phyloP scores from a whole-genome alignment of 257 asterid species.

The Solanum appendiculatum region DNA sequence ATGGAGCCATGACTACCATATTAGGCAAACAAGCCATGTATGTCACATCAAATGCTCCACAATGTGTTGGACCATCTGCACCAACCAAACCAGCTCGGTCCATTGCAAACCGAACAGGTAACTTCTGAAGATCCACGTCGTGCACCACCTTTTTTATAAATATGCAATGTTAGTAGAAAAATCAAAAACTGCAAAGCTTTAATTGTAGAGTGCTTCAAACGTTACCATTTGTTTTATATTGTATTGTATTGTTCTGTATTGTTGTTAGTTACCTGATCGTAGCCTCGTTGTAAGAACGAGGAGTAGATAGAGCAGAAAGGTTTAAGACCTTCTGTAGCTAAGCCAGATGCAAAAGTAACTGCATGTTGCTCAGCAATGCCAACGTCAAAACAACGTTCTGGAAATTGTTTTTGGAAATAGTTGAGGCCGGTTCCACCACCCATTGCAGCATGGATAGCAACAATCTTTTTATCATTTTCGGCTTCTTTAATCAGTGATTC shows the following conservation, averaged over 20 bases:
- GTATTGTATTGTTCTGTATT: background rate
- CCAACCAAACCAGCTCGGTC: conserved; percentile 84
- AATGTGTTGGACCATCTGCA: conserved; percentile 81
- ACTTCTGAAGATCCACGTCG: conserved; percentile 73
- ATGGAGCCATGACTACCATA: conserved; percentile 87
- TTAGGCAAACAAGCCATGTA: conserved; percentile 83
- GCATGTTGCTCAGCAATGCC: conserved; percentile 93
- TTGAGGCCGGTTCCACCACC: conserved; percentile 85
- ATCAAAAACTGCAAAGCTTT: background rate
- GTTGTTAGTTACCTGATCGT: conserved; percentile 46
- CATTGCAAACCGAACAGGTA: conserved; percentile 82
- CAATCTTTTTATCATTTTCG: conserved; percentile 42
- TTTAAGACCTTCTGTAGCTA: conserved; percentile 75
- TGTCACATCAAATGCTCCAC: conserved; percentile 76
- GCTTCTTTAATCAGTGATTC: conserved; percentile 77
- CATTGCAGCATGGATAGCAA: conserved; percentile 83
- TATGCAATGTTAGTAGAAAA: background rate
- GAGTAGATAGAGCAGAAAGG: conserved; percentile 83
- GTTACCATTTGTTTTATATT: background rate
- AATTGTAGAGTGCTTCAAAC: background rate
- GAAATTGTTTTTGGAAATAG: conserved; percentile 55
- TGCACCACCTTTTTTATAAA: conserved; percentile 50
- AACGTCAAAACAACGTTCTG: conserved; percentile 63
- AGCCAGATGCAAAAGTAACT: conserved; percentile 77
- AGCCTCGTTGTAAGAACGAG: conserved; percentile 69